Percentiles rank a stretch among this genome's conserved stretches.
Evolutionary conservation across 2,329 filamentous ascomycete genomes (phyloP).

Genomic region (Septoria linicola): DNA sequence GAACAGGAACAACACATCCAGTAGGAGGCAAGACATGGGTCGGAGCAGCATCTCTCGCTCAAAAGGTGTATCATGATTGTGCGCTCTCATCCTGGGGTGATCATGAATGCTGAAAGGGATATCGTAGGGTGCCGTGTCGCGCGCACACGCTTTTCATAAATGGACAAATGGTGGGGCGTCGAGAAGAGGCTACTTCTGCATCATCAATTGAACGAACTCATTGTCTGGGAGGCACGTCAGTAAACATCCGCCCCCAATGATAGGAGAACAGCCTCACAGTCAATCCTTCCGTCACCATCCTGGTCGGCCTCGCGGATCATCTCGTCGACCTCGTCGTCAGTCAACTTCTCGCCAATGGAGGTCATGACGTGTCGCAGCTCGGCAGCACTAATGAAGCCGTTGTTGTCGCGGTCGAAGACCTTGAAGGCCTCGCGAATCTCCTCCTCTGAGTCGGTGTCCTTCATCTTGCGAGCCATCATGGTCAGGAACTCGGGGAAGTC

Average conservation of each 20-base stretch:
- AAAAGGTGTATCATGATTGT: not conserved
- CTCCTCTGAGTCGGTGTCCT: slow-evolving; percentile 61
- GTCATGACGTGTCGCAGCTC: slow-evolving; percentile 65
- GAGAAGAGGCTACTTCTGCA: slow-evolving; percentile 50
- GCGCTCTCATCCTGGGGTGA: not conserved
- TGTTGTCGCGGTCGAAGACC: slow-evolving; percentile 66
- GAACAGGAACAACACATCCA: not conserved
- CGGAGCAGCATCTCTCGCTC: too few relatives aligned
- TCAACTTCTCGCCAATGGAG: slow-evolving; percentile 63
- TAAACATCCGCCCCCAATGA: too few relatives aligned
- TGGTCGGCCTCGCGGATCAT: slow-evolving; percentile 66
- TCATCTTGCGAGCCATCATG: slow-evolving; percentile 65
- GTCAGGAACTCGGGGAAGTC: slow-evolving; percentile 66
- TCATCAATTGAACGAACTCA: slow-evolving; percentile 58
- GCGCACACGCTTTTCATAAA: too few relatives aligned
- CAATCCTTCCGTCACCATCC: slow-evolving; percentile 63
- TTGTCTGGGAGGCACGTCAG: slow-evolving; percentile 44
- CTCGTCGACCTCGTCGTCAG: slow-evolving; percentile 63
- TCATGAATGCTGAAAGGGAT: not conserved
- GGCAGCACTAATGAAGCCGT: slow-evolving; percentile 63
- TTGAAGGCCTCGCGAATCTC: slow-evolving; percentile 66
- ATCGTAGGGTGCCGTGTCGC: not conserved
- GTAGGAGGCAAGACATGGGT: too few relatives aligned
- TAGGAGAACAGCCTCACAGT: slow-evolving; percentile 57
- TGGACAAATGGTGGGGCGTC: too few relatives aligned